A percentile compares a stretch with the other conserved stretches of the same genome.
phyloP scores from a whole-genome alignment of 345 rosid genomes.

The Rubroshorea leprosula region DNA sequence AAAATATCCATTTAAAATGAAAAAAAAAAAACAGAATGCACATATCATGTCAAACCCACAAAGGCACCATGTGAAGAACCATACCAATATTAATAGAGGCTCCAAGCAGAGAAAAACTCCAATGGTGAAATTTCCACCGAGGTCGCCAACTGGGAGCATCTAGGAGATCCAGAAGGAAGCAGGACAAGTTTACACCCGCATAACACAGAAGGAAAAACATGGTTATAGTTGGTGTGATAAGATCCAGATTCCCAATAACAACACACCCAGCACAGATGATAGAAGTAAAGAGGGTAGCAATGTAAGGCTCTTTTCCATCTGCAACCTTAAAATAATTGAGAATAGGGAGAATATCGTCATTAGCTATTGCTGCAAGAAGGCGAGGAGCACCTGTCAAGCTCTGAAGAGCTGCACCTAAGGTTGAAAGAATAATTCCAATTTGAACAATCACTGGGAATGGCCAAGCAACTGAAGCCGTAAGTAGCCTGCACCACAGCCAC shows the following conservation, averaged over 20 bases:
- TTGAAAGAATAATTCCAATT: slow-evolving; percentile 91
- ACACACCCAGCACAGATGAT: slow-evolving; percentile 84
- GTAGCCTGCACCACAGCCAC: slow-evolving; percentile 48
- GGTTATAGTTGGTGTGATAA: slow-evolving; percentile 95
- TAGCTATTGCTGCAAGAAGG: slow-evolving; percentile 96
- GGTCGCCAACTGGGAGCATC: slow-evolving; percentile 99
- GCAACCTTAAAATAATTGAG: slow-evolving; percentile 93
- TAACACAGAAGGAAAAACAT: slow-evolving; percentile 98
- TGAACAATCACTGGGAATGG: slow-evolving; percentile 80
- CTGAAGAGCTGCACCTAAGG: slow-evolving; percentile 99
- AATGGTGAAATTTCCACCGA: slow-evolving; percentile 98
- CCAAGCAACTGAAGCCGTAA: slow-evolving; percentile 96
- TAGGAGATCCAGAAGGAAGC: slow-evolving; percentile 97
- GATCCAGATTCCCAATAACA: slow-evolving; percentile 93
- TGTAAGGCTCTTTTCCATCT: slow-evolving; percentile 79
- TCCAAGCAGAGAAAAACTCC: slow-evolving; percentile 96
- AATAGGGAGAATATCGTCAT: slow-evolving; percentile 96
- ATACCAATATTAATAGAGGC: slow-evolving; percentile 83
- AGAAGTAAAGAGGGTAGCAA: slow-evolving; percentile 93
- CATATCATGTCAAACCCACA: slow-evolving; percentile 61
- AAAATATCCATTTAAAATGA: too few species aligned
- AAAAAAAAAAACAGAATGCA: slow-evolving; percentile 24
- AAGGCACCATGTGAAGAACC: slow-evolving; percentile 9
- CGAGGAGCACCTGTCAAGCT: slow-evolving; percentile 98
- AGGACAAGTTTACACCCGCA: slow-evolving; percentile 94